Conservation (phyloP, 768 basidiomycete genomes). For the Neoboletus subvelutipes region DNA sequence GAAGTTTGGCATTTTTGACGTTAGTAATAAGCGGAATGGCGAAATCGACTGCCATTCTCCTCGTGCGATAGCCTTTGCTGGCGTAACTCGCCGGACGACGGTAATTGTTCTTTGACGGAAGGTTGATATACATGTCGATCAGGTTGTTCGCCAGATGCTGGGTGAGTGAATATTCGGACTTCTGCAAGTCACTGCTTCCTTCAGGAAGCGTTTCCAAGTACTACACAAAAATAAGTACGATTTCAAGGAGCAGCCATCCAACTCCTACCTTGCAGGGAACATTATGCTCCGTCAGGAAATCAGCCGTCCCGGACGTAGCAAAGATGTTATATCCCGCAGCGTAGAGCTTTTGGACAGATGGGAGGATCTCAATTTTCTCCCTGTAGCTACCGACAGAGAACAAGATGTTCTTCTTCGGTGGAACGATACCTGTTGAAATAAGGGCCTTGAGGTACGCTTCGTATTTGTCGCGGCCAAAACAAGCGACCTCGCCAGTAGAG, state of each 20-base stretch:
- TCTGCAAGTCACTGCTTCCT: conserved; percentile 72
- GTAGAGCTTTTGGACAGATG: conserved; percentile 93
- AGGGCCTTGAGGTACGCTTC: conserved; percentile 98
- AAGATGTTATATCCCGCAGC: conserved; percentile 94
- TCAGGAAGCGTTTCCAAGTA: conserved; percentile 89
- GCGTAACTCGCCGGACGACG: conserved; percentile 96
- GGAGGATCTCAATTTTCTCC: conserved; percentile 95
- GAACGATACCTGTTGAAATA: conserved; percentile 92
- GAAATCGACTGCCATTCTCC: conserved; percentile 98
- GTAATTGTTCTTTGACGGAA: conserved; percentile 97
- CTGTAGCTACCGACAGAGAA: conserved; percentile 96
- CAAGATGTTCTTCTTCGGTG: conserved; percentile 96
- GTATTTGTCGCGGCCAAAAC: conserved; percentile 96
- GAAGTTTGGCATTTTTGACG: conserved; percentile 96
- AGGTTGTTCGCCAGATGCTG: conserved; percentile 96
- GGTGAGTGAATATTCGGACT: conserved; percentile 95
- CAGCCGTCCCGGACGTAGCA: conserved; percentile 94
- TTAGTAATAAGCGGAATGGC: conserved; percentile 97
- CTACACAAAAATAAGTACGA: conserved; percentile 37
- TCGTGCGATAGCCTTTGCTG: conserved; percentile 94
- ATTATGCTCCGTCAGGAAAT: conserved; percentile 96
- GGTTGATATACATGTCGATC: conserved; percentile 99
- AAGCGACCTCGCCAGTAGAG: conserved; percentile 98
- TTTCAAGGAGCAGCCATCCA: not conserved
- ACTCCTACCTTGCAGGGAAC: conserved; percentile 85